Base-by-base conservation (phyloP, 2,329 filamentous ascomycete species). In the Colletotrichum graminicola region DNA sequence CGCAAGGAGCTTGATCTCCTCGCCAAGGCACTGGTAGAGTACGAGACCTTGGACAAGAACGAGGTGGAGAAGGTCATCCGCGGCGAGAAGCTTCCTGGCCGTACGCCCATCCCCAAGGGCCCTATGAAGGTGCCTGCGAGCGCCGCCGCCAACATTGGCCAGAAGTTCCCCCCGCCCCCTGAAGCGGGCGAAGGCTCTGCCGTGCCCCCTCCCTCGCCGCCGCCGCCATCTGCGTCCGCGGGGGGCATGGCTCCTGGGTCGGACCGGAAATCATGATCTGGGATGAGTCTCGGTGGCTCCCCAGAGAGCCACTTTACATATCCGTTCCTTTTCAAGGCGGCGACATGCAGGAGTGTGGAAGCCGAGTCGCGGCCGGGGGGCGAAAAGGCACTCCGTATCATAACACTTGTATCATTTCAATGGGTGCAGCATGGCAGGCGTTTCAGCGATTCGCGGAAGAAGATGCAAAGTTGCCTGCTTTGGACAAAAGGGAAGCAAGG, bases 11-110 rank as follows among this genome's bases (percentile, higher is more conserved):
- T 99, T 10, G 95, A 99, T 76, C 85, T 94, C 14, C 85, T 99
- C 12, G 95, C 96, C 36, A 91, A 95, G 78, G 96, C 95, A 7
- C 87, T 99, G 12, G 90, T 99, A 43, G 92, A 98, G 81, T 98
- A 98, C 81, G 96, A 99, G 85, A 98, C 94, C 0, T 84, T 99
- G 62, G 92, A 93, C 80, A 93, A 92, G 80, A 91, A 92, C 3
- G 96, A 99, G 81, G 97, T 98, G 74, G 91, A 95, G 80, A 94
- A 93, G 84, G 93, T 98, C 7, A 91, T 99, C 74, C 90, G 89
- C 63, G 96, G 96, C 45, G 94, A 98, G 83, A 92, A 93, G 78
- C 84, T 99, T 47, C 86, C 91, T 1, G 88, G 89, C 56, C 93
- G 93, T 72, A 82, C 93, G 62, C 88, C 86, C 72, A 84, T 95